Evolutionary conservation across 176 grass and related monocot genomes (phyloP), one percentile per base, ranked within the genome.

Genomic region (Themeda triandra): DNA sequence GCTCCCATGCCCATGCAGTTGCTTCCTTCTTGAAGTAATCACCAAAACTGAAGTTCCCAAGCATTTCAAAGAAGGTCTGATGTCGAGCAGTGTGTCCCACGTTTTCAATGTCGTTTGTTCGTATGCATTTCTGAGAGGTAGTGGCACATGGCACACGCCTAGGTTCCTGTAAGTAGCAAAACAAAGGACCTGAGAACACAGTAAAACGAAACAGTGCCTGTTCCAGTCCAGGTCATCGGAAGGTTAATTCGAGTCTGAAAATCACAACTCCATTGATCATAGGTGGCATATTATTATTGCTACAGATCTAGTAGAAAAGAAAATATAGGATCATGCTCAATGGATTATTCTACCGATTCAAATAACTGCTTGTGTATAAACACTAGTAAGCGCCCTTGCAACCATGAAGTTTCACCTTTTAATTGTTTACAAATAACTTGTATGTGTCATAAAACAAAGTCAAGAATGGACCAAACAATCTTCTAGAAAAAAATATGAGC

Each of bases 11-110:
- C 96, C 96, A 98, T 63, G 83, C 37, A 71, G 91, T 89, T 44
- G 96, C 96, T 77, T 95, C 96, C 82, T 93, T 95, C 90, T 98
- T 98, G 87, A 95, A 98, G 85, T 98, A 98, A 88, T 95, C 93
- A 5, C 96, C 93, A 89, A 98, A 98, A 72, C 96, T 98, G 83
- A 98, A 98, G 91, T 98, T 98, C 30, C 96, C 96, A 69, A 98
- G 96, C 93, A 98, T 98, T 83, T 98, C 96, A 92, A 98, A 98
- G 72, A 98, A 98, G 33, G 96, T 98, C 76, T 98, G 96, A 73
- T 98, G 96, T 35, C 96, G 96, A 73, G 83, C 75, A 4, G 96
- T 98, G 25, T 58, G 74, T 54, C 96, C 96, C 63, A 98, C 96
- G 66, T 98, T 98, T 85, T 98, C 96, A 63, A 98, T 88, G 58